Conservation (phyloP, 2,329 filamentous ascomycete genomes). For the Beauveria asiatica region DNA sequence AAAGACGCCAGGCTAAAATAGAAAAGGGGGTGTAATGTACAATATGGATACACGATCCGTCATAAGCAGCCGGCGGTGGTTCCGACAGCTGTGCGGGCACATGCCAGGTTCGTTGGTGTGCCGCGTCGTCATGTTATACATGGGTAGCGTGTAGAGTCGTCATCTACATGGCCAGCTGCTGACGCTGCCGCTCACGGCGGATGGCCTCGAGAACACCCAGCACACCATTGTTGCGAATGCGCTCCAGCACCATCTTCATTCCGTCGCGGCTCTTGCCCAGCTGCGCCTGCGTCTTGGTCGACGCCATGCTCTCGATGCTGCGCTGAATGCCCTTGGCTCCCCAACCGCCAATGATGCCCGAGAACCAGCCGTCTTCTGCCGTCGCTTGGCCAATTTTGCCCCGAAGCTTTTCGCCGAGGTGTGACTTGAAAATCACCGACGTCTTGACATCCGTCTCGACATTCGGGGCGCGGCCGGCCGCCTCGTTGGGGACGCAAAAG, state of each 20-base stretch:
- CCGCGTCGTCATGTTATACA: slow-evolving; percentile 7
- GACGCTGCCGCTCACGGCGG: slow-evolving; percentile 34
- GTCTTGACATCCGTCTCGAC: slow-evolving; percentile 59
- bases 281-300: slow-evolving; percentile 68
- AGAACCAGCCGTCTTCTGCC: slow-evolving; percentile 40
- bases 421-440: slow-evolving; percentile 64
- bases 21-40: slow-evolving; percentile 24
- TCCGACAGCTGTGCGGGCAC: slow-evolving; percentile 7
- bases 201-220: slow-evolving; percentile 50
- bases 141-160: not conserved
- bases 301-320: slow-evolving; percentile 71
- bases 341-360: slow-evolving; percentile 47
- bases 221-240: slow-evolving; percentile 50
- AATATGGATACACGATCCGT: slow-evolving; percentile 20
- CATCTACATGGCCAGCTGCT: slow-evolving; percentile 13
- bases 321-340: slow-evolving; percentile 65
- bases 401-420: slow-evolving; percentile 60
- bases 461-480: slow-evolving; percentile 16
- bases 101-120: not conserved
- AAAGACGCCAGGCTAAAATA: slow-evolving; percentile 29
- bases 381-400: slow-evolving; percentile 40
- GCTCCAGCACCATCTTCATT: slow-evolving; percentile 73
- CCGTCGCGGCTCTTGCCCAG: slow-evolving; percentile 74
- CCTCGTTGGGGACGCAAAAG: slow-evolving; percentile 41
- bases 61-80: not conserved